Base-by-base conservation (phyloP, 2,329 filamentous ascomycete species). In the Cladosporium sp. region DNA sequence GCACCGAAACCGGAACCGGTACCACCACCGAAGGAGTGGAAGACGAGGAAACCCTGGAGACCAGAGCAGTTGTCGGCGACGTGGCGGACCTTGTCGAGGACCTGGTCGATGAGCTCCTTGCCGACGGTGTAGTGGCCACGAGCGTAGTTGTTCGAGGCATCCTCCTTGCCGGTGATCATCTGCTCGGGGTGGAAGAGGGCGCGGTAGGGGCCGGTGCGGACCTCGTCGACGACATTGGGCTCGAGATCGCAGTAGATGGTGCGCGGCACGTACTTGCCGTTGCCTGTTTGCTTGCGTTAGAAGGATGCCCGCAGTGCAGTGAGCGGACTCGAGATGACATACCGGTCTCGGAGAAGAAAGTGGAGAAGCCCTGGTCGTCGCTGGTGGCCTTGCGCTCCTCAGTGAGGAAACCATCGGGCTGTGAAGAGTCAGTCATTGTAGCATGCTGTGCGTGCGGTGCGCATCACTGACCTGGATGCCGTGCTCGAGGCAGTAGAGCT, bases 401-500 rank as follows among this genome's bases (percentile, higher is more conserved):
- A 62, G 91, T 97, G 74, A 98, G 85, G 80, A 88, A 97, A 74
- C 93, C 93, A 84, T 98, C 93, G 66, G 93, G 92, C 92, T 98
- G 72, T 38, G 14, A n/a, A 31, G 16, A 52, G 61, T 66, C 58
- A 66, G 61, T 52, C 16, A 44, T 10, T 44, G 32, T 43, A 10
- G 7, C 38, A 11, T 53, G 18, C 11, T n/a, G 28, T 40, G 3
- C 16, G 18, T 34, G 45, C 34, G 46, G 43, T 34, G 40, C 5
- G 40, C 14, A 55, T 54, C 63, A 74, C 84, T 63, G 85, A 95
- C 91, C 87, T 95, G 88, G 68, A 98, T 98, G 70, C 93, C 93
- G 77, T 98, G 93, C 84, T 98, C 93, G 70, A 98, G 89, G 79
- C 93, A 98, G 85, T 98, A 98, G 61, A 98, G 89, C 93, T 98